These are phyloP conservation scores for Coniochaeta ligniaria DNA, from an alignment of 2,329 filamentous ascomycete genomes.

Conservation along the genomic window DNA sequence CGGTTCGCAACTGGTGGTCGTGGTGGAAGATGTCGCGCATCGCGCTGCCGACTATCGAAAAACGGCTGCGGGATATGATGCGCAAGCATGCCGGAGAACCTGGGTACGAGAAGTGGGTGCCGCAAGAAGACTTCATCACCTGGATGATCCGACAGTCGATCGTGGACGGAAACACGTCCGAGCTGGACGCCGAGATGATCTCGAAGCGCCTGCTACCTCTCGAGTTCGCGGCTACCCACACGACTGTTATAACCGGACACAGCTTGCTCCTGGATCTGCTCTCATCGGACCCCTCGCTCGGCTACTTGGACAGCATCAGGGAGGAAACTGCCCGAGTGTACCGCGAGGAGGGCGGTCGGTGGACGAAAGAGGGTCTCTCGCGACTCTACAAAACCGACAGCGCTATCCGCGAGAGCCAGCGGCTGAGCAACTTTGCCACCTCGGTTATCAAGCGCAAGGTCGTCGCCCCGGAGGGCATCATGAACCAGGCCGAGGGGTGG, in stretches of 20 bases:
- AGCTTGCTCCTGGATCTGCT: slow-evolving; percentile 39
- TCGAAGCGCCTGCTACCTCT: slow-evolving; percentile 45
- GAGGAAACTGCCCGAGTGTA: slow-evolving; percentile 31
- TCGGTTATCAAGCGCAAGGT: slow-evolving; percentile 40
- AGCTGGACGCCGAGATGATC: slow-evolving; percentile 39
- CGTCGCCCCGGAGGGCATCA: slow-evolving; percentile 26
- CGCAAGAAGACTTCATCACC: slow-evolving; percentile 49
- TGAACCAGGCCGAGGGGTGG: slow-evolving; percentile 32
- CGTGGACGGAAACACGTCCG: slow-evolving; percentile 30
- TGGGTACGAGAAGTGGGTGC: slow-evolving; percentile 29
- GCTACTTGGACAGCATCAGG: slow-evolving; percentile 30
- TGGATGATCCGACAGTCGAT: slow-evolving; percentile 48
- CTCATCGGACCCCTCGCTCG: slow-evolving; percentile 22
- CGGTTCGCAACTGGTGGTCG: slow-evolving; percentile 37
- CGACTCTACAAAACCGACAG: slow-evolving; percentile 40
- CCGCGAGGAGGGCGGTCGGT: slow-evolving; percentile 26
- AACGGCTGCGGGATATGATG: slow-evolving; percentile 38
- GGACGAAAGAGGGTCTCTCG: slow-evolving; percentile 37
- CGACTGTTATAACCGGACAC: slow-evolving; percentile 44
- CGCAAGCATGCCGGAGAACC: slow-evolving; percentile 31
- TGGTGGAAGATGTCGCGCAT: slow-evolving; percentile 34
- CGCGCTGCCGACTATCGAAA: slow-evolving; percentile 38
- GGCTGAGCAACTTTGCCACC: slow-evolving; percentile 37
- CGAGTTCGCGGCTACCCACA: slow-evolving; percentile 53
- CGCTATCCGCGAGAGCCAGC: slow-evolving; percentile 45